A percentile compares a stretch with the other conserved stretches of the same genome.
phyloP scores from a whole-genome alignment of 768 basidiomycete genomes.

The Leccinum arenicola region DNA sequence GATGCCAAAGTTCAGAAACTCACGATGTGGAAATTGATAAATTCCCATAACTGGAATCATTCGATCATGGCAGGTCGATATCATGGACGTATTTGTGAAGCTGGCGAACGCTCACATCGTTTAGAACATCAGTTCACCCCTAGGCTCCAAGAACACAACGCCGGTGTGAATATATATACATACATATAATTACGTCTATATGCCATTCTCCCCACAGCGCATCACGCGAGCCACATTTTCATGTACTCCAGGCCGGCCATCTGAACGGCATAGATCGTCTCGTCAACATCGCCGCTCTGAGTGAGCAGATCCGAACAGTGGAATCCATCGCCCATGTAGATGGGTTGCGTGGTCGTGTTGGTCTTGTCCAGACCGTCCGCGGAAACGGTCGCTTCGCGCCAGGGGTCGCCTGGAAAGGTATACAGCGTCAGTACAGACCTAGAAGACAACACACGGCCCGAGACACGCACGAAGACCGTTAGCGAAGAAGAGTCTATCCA shows the following conservation, averaged over 20 bases:
- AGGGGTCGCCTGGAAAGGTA: slow-evolving; percentile 58
- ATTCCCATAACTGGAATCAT: neutral
- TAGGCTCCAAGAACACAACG: neutral
- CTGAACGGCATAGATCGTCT: neutral
- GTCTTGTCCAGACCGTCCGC: slow-evolving; percentile 43
- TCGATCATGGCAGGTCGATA: neutral
- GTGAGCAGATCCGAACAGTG: neutral
- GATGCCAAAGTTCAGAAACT: neutral
- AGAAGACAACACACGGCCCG: neutral
- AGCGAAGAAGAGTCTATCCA: neutral
- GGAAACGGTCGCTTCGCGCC: slow-evolving; percentile 68
- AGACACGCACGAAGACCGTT: neutral
- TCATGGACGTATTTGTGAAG: neutral
- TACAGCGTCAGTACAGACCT: neutral
- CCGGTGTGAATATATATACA: neutral
- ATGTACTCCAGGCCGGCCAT: neutral
- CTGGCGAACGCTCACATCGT: neutral
- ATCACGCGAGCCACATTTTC: neutral
- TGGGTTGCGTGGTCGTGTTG: neutral
- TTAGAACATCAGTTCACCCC: neutral
- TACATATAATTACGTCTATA: neutral
- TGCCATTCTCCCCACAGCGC: neutral
- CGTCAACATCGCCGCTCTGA: neutral
- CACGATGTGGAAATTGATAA: neutral
- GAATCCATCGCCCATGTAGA: neutral